Evolutionary conservation across 345 rosid species (phyloP), one percentile per base, ranked within the genome.

Genomic region (Hibiscus trionum): DNA sequence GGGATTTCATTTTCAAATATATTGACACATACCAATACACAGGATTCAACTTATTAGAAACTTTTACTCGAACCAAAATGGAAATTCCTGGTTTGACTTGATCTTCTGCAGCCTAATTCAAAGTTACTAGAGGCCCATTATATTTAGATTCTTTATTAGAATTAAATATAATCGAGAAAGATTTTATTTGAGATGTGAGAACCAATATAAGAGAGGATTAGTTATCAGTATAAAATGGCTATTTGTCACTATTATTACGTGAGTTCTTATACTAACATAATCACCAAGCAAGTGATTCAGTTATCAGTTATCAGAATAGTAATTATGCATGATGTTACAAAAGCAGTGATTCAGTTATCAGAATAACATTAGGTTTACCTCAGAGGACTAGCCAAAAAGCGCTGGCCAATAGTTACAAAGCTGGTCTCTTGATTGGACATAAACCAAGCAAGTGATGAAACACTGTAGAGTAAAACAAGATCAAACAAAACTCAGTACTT

Each of bases 401-500:
- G 91, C 79, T 95, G 99, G 70, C 97, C 94, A 63, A 95, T 93
- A 72, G 97, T 95, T 53, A 90, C 97, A 63, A 95, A 95, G 77
- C 98, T 90, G 42, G 91, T 88, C 87, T 95, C 98, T 79, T 95
- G 99, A 84, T 95, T 93, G 73, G 99, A 93, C 99, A 95, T 95
- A 88, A 93, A 95, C 98, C 93, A 93, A 76, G 98, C 99, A 70
- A 95, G 91, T 27, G 99, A 93, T 16, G 99, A 93, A 77, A 93
- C 98, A 85, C 99, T 95, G 89, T 66, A 69, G 14, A 67, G 57
- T 33, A 15, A 47, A 27, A 27, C 6, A 52, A 35, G 55, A 33
- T 73, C 63, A 56, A 72, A 71, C 70, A 75, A 24, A 68, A 60
- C n/a, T 46, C 2, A 61, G 62, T 72, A 35, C 55, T 5, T 19